Conservation (phyloP, 805 yeast genomes). For the Zygotorulaspora chibaensis region DNA sequence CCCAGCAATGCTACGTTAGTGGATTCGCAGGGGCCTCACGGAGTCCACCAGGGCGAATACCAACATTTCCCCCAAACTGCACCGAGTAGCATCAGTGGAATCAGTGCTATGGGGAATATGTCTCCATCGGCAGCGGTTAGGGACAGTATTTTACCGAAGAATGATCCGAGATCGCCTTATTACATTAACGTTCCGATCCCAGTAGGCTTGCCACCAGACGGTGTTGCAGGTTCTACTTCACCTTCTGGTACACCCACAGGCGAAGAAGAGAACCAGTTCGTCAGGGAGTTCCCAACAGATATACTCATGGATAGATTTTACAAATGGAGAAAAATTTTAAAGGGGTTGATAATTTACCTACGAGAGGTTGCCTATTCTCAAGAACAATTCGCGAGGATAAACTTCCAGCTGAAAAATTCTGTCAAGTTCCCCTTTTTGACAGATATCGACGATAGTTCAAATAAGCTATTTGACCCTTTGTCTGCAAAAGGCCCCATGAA, state of each 20-base stretch:
- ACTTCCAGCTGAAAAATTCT: slow-evolving; percentile 68
- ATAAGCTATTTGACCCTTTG: slow-evolving; percentile 45
- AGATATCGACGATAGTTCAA: slow-evolving; percentile 32
- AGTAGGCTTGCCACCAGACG: slow-evolving; percentile 19
- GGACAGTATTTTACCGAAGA: slow-evolving; percentile 25
- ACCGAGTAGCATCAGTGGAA: slow-evolving; percentile 8
- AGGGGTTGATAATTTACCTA: slow-evolving; percentile 64
- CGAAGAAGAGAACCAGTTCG: slow-evolving; percentile 22
- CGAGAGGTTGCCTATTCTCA: slow-evolving; percentile 73
- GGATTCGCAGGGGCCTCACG: neutral
- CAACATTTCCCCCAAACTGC: neutral
- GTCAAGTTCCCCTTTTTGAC: slow-evolving; percentile 42
- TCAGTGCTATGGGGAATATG: slow-evolving; percentile 6
- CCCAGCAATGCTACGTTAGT: neutral
- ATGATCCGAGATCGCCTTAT: slow-evolving; percentile 32
- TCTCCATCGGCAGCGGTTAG: slow-evolving; percentile 1
- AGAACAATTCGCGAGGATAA: slow-evolving; percentile 67
- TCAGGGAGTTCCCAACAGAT: slow-evolving; percentile 63
- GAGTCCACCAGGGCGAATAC: neutral
- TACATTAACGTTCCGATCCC: slow-evolving; percentile 36
- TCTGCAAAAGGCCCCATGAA: slow-evolving; percentile 42
- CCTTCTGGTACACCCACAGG: slow-evolving; percentile 1
- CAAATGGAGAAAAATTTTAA: slow-evolving; percentile 75
- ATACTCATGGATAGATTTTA: slow-evolving; percentile 71
- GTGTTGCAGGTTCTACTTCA: slow-evolving; percentile 4